A percentile compares a stretch with the other conserved stretches of the same genome.
phyloP scores from a whole-genome alignment of 331 rosid genomes.

The Malus hybrid region DNA sequence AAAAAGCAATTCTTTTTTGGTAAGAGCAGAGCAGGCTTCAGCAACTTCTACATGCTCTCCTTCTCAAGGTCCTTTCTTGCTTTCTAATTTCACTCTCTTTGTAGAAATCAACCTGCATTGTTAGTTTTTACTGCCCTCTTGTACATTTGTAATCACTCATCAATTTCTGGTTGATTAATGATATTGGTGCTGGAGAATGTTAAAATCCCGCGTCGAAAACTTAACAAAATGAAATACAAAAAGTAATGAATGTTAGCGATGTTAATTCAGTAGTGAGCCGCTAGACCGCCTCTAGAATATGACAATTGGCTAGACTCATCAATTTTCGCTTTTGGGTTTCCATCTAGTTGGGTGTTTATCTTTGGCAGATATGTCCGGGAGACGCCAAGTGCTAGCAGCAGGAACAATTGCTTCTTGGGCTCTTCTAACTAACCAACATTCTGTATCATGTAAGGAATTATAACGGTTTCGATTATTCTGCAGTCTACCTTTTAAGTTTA shows the following conservation, averaged over 20 bases:
- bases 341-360: slow-evolving; percentile 11
- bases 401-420: slow-evolving; percentile 47
- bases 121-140: background rate
- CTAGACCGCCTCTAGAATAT: too few relatives aligned
- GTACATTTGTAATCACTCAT: background rate
- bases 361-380: slow-evolving; percentile 68
- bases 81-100: background rate
- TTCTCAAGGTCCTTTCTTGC: slow-evolving; percentile 47
- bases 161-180: background rate
- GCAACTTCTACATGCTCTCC: slow-evolving; percentile 30
- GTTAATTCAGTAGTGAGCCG: too few relatives aligned
- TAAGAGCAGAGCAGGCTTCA: slow-evolving; percentile 47
- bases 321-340: too few relatives aligned
- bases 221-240: too few relatives aligned
- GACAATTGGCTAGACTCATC: too few relatives aligned
- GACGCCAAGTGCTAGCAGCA: slow-evolving; percentile 64
- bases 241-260: too few relatives aligned
- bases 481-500: background rate
- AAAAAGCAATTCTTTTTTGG: slow-evolving; percentile 46
- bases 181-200: too few relatives aligned
- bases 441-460: slow-evolving; percentile 65
- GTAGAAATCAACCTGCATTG: background rate
- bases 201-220: too few relatives aligned
- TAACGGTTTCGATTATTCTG: background rate
- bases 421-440: slow-evolving; percentile 51